phyloP scores from a whole-genome alignment of 2,329 filamentous ascomycete species.

The Fusarium pseudoanthophilum region DNA sequence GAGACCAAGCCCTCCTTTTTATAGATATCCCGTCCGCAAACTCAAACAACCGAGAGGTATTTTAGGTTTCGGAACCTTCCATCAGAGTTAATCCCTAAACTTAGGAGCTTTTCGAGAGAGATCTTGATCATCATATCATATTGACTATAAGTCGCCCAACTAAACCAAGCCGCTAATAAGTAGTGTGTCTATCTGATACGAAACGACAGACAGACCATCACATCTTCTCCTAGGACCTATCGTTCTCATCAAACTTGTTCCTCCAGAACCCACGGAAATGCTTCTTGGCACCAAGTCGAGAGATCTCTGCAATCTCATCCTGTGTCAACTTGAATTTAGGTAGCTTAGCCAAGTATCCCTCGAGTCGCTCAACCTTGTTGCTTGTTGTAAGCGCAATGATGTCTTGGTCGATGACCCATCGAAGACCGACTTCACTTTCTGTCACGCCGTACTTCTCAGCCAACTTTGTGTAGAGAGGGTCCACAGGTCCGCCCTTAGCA shows the following conservation, averaged over 20 bases:
- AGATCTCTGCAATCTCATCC: slow-evolving; percentile 67
- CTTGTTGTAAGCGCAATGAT: slow-evolving; percentile 70
- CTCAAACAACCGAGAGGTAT: neutral
- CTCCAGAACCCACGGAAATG: slow-evolving; percentile 71
- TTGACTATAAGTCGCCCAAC: neutral
- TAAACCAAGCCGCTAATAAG: neutral
- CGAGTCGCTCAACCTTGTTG: slow-evolving; percentile 65
- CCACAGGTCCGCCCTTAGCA: slow-evolving; percentile 64
- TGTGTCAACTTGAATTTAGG: slow-evolving; percentile 68
- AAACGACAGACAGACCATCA: neutral
- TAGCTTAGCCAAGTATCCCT: slow-evolving; percentile 63
- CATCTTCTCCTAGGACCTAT: slow-evolving; percentile 50
- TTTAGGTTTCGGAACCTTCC: neutral
- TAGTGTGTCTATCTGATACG: neutral
- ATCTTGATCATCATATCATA: neutral
- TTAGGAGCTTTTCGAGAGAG: neutral
- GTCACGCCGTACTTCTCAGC: slow-evolving; percentile 69
- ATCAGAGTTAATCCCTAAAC: neutral
- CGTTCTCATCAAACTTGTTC: slow-evolving; percentile 62
- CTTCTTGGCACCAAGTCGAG: slow-evolving; percentile 66
- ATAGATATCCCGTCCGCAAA: neutral
- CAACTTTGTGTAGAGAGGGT: slow-evolving; percentile 60
- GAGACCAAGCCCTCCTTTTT: neutral
- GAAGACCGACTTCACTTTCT: slow-evolving; percentile 65
- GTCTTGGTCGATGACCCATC: slow-evolving; percentile 71